Base-by-base conservation (phyloP, 345 rosid species). In the Gossypium anomalum region DNA sequence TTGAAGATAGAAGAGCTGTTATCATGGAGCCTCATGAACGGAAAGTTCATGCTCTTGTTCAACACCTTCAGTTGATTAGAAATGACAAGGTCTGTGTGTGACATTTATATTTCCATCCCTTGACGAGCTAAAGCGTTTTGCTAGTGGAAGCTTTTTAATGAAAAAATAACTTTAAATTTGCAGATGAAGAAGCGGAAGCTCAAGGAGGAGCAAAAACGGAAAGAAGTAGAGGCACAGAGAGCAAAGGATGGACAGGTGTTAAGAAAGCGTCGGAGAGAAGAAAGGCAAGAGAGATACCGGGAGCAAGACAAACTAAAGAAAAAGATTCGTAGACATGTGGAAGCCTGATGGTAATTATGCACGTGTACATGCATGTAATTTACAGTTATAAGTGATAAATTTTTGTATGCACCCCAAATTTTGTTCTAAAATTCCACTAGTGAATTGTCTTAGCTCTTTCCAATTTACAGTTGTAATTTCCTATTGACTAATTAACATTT, bases 181-280 rank as follows among this genome's bases (percentile, higher is more conserved):
- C 94, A 91, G 98, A 80, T 60, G 82, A 87, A 81, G 80, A 93
- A 89, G 80, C 86, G 78, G 3, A 93, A 89, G 79, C 78, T 79
- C 14, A 89, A 85, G 79, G 89, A 86, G 59, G 80, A 84, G 23
- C 82, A 85, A 81, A 91, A 89, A 86, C 90, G 82, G 83, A 85
- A 84, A 72, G 73, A 75, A 76, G 74, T 78, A 0, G 89, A 86
- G 68, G 78, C 77, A 63, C 85, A 91, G 83, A 91, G 74, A 84
- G 92, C 89, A 3, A 95, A 95, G 87, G 92, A 81, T 1, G 98
- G 90, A 59, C 79, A 79, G 79, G 27, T 83, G 74, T 80, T 75
- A 1, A 88, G 81, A 80, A 95, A 95, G 82, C 94, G 97, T 34
- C 85, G 63, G 56, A 90, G 98, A 79, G 98, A 90, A 78, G 93